These are phyloP conservation scores for Neonectria hederae DNA, from an alignment of 2,329 filamentous ascomycete species.

Conservation along the genomic window DNA sequence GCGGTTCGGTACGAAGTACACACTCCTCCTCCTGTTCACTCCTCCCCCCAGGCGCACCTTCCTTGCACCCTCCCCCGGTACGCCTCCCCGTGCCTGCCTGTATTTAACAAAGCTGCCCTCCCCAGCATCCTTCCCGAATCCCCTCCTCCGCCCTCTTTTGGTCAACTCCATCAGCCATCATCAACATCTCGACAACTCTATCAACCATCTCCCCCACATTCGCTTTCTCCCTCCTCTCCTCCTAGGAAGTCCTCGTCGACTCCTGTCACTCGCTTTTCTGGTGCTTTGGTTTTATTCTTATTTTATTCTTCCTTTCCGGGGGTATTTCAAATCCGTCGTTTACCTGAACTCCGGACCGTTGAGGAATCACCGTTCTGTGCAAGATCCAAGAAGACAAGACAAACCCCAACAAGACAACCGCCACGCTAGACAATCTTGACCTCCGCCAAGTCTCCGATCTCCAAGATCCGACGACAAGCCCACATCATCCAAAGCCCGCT, in stretches of 20 bases:
- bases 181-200: constrained; percentile 38
- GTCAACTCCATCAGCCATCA: constrained; percentile 41
- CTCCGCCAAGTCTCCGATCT: constrained; percentile 19
- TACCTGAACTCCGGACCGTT: constrained; percentile 26
- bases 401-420: constrained; percentile 7
- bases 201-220: constrained; percentile 52
- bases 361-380: constrained; percentile 33
- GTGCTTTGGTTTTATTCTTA: constrained; percentile 59
- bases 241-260: constrained; percentile 77
- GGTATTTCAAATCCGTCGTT: constrained; percentile 33
- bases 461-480: constrained; percentile 26
- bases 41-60: constrained; percentile 16
- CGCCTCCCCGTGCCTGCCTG: constrained; percentile 37
- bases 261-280: constrained; percentile 78
- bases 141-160: constrained; percentile 41
- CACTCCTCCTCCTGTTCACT: constrained; percentile 11
- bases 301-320: constrained; percentile 49
- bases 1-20: neutral
- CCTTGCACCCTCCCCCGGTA: constrained; percentile 33
- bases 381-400: constrained; percentile 30
- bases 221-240: constrained; percentile 57
- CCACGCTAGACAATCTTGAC: constrained; percentile 28
- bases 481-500: constrained; percentile 25
- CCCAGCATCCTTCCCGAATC: constrained; percentile 40
- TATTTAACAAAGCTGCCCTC: constrained; percentile 46